Conservation (phyloP, 106 monocot genomes). For the Phalaenopsis equestris region DNA sequence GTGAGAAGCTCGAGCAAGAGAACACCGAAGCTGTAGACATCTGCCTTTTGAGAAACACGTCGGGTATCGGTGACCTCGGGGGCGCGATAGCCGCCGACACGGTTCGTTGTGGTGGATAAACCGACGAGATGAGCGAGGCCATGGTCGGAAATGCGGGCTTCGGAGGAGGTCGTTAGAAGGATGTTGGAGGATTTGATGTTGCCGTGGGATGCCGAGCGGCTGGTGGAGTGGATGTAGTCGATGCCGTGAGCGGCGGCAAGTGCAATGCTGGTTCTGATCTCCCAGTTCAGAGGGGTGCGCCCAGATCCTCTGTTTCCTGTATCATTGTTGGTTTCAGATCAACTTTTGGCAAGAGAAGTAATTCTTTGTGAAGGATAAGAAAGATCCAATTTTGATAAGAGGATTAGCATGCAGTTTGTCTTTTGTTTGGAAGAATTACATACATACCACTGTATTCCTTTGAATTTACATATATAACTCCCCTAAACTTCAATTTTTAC, state of each 20-base stretch:
- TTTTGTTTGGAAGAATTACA: not conserved
- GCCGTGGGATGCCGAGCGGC: constrained; percentile 54
- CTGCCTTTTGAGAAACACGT: constrained; percentile 60
- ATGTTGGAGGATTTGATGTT: constrained; percentile 92
- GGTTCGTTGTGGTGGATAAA: constrained; percentile 31
- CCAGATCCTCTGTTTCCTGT: constrained; percentile 61
- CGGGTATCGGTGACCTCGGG: constrained; percentile 65
- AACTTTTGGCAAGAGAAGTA: not conserved
- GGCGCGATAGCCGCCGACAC: constrained; percentile 57
- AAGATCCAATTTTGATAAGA: no score
- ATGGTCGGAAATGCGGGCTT: constrained; percentile 63
- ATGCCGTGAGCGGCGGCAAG: constrained; percentile 57
- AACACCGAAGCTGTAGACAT: constrained; percentile 92
- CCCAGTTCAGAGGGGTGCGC: constrained; percentile 59
- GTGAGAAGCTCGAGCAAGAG: constrained; percentile 85
- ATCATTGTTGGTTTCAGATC: not conserved
- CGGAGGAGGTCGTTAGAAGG: constrained; percentile 34
- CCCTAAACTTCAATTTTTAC: no score
- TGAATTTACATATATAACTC: no score
- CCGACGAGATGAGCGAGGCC: constrained; percentile 55
- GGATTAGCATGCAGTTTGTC: no score
- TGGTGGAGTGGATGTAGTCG: constrained; percentile 71
- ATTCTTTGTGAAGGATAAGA: no score
- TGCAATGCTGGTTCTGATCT: constrained; percentile 43
- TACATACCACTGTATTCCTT: no score